These are phyloP conservation scores for Stygiomarasmius scandens DNA, from an alignment of 1,284 basidiomycete genomes.

Conservation along the genomic window DNA sequence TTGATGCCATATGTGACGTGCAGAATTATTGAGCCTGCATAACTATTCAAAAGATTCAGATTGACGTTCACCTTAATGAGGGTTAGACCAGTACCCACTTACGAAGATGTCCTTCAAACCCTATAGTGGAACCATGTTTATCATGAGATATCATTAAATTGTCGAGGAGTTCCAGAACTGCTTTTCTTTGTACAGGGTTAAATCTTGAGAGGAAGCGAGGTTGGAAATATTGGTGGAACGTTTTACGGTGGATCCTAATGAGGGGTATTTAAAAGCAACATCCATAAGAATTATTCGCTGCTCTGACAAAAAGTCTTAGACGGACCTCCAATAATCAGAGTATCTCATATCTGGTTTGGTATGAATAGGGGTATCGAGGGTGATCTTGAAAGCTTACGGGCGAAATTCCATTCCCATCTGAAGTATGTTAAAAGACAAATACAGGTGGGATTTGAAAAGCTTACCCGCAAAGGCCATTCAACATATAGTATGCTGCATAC, in stretches of 20 bases:
- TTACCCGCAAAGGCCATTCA: no score
- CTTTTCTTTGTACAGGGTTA: background rate
- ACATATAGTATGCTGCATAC: no score
- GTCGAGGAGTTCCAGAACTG: background rate
- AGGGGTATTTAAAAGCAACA: background rate
- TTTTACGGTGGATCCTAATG: conserved; percentile 1
- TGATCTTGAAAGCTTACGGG: no score
- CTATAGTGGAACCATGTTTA: background rate
- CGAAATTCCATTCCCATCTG: no score
- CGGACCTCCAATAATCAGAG: background rate
- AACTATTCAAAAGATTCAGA: background rate
- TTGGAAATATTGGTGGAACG: conserved; percentile 1
- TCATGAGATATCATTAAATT: background rate
- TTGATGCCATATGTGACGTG: background rate
- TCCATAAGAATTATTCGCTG: background rate
- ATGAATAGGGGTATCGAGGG: no score
- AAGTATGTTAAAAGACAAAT: no score
- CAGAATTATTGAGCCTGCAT: background rate
- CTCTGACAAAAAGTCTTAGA: background rate
- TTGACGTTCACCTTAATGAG: background rate
- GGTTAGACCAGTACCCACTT: background rate
- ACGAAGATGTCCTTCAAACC: background rate
- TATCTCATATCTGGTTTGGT: background rate
- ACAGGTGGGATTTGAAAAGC: no score
- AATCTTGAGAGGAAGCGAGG: background rate